Conservation (phyloP, 2,329 filamentous ascomycete species). For the Dothideomycetes sp. region DNA sequence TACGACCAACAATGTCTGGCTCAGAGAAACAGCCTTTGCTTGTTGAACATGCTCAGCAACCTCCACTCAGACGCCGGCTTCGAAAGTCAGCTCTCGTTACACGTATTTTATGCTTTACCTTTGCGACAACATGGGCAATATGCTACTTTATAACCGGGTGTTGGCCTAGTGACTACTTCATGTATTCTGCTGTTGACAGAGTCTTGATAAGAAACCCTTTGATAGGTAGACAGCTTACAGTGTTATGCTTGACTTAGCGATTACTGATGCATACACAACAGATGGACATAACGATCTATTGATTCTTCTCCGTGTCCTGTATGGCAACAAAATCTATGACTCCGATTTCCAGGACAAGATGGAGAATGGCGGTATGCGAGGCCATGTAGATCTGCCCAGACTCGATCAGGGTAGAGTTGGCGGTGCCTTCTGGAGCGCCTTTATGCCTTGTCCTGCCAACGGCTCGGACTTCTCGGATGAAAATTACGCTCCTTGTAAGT, state of each 20-base stretch:
- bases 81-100: neutral
- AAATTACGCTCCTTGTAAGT: constrained; percentile 58
- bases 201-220: constrained; percentile 32
- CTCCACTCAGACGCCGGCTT: no score
- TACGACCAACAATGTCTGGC: neutral
- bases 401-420: constrained; percentile 63
- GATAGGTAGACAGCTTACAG: constrained; percentile 25
- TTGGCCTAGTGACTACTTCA: constrained; percentile 4
- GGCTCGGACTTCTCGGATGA: constrained; percentile 64
- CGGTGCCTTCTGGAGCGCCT: constrained; percentile 92
- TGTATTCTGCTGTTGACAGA: constrained; percentile 19
- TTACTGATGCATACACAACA: constrained; percentile 28
- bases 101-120: neutral
- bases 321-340: constrained; percentile 69
- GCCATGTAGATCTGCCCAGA: constrained; percentile 72
- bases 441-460: constrained; percentile 63
- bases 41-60: neutral
- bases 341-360: constrained; percentile 67
- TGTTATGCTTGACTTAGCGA: neutral
- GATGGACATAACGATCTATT: constrained; percentile 89
- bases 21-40: constrained; percentile 10
- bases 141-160: constrained; percentile 1
- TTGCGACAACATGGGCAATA: neutral
- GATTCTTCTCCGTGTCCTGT: constrained; percentile 57
- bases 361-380: constrained; percentile 55